Percentiles rank a stretch among this genome's conserved stretches.
phyloP scores from a whole-genome alignment of 2,329 filamentous ascomycete genomes.

The Trichoderma lentiforme region DNA sequence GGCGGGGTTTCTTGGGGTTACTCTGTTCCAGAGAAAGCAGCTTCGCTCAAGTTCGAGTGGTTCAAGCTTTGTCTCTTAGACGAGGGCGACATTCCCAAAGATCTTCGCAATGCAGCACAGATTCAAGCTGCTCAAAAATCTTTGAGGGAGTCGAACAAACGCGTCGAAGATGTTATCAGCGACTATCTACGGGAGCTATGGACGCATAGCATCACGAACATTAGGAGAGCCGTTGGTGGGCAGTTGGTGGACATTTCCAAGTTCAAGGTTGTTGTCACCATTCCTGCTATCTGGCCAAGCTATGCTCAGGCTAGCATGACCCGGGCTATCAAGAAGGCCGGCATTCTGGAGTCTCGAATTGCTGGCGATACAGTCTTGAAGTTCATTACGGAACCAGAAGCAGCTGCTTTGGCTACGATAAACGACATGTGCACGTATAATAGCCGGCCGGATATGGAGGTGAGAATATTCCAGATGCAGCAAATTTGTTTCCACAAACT shows the following conservation, averaged over 20 bases:
- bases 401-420: constrained; percentile 40
- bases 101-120: constrained; percentile 25
- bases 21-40: constrained; percentile 22
- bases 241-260: constrained; percentile 23
- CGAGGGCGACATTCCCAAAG: constrained; percentile 26
- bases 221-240: constrained; percentile 26
- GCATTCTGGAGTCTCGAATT: constrained; percentile 31
- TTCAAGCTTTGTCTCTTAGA: constrained; percentile 42
- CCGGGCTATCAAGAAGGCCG: constrained; percentile 33
- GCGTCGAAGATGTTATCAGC: constrained; percentile 28
- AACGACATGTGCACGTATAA: constrained; percentile 24
- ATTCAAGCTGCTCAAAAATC: constrained; percentile 20
- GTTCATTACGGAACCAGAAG: constrained; percentile 44
- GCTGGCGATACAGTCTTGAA: constrained; percentile 32
- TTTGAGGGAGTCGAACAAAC: constrained; percentile 19
- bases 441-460: constrained; percentile 23
- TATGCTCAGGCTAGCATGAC: constrained; percentile 38
- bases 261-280: constrained; percentile 40
- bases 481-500: rapidly evolving
- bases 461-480: not conserved
- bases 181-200: constrained; percentile 35
- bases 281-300: constrained; percentile 46
- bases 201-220: constrained; percentile 28
- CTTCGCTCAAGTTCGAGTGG: constrained; percentile 32
- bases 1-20: constrained; percentile 31